These are phyloP conservation scores for Xylaria digitata DNA, from an alignment of 2,329 filamentous ascomycete genomes.

Conservation along the genomic window DNA sequence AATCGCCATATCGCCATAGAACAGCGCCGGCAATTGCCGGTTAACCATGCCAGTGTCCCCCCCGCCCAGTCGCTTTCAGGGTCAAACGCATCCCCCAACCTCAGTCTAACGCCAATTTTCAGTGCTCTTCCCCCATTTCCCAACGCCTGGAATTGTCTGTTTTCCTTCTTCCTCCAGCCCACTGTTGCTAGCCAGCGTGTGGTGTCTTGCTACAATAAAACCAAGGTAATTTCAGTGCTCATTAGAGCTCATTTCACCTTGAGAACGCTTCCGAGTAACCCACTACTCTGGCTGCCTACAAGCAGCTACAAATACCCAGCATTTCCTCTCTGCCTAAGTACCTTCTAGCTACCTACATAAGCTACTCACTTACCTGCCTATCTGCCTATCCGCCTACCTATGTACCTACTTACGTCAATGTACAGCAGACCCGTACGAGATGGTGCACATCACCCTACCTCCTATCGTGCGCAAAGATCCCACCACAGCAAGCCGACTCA, in stretches of 20 bases:
- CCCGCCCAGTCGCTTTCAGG: constrained; percentile 43
- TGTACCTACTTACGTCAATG: too few relatives aligned
- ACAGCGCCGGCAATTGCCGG: constrained; percentile 48
- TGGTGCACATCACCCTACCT: background rate
- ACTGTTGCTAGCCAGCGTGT: background rate
- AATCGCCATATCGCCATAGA: constrained; percentile 44
- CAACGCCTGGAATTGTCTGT: constrained; percentile 22
- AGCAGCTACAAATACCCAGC: background rate
- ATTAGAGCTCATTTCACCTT: background rate
- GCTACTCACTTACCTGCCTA: too few relatives aligned
- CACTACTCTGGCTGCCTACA: background rate
- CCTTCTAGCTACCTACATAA: too few relatives aligned
- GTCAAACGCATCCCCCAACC: constrained; percentile 48
- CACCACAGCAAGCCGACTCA: constrained; percentile 1
- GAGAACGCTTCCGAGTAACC: background rate
- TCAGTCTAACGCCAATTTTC: constrained; percentile 35
- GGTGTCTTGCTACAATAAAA: background rate
- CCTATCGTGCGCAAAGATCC: background rate
- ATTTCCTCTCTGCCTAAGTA: too few relatives aligned
- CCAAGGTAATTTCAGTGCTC: constrained; percentile 4
- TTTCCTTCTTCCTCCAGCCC: constrained; percentile 12
- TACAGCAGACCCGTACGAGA: too few relatives aligned
- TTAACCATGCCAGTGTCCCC: constrained; percentile 24
- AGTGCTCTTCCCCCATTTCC: constrained; percentile 34
- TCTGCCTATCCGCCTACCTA: too few relatives aligned